Evolutionary conservation across 2,329 filamentous ascomycete species (phyloP).

Genomic region (Cytospora piceae): DNA sequence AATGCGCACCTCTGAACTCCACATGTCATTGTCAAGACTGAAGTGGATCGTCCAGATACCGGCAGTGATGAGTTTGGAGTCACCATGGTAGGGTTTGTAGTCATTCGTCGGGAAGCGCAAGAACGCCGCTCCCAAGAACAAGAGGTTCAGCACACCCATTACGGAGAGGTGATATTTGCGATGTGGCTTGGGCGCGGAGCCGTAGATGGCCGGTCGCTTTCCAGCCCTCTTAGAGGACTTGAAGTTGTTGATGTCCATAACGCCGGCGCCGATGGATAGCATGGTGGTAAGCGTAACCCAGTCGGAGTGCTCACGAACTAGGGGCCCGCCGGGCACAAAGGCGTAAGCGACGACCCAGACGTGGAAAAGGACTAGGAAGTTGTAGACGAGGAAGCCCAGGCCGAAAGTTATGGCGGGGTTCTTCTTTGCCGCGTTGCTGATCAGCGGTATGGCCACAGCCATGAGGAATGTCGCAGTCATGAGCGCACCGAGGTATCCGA

Average conservation of each 20-base stretch:
- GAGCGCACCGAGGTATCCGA: constrained; percentile 84
- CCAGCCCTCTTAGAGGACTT: constrained; percentile 48
- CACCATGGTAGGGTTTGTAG: constrained; percentile 85
- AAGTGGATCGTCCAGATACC: constrained; percentile 99
- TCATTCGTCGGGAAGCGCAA: constrained; percentile 91
- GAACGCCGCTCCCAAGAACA: constrained; percentile 81
- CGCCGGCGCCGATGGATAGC: constrained; percentile 79
- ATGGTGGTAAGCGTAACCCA: constrained; percentile 92
- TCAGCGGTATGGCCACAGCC: constrained; percentile 75
- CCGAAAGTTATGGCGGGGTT: constrained; percentile 82
- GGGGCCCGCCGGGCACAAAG: constrained; percentile 91
- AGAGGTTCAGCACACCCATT: constrained; percentile 75
- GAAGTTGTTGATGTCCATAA: constrained; percentile 69
- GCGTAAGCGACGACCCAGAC: constrained; percentile 99
- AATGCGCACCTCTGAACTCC: constrained; percentile 94
- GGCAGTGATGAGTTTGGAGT: constrained; percentile 86
- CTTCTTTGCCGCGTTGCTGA: constrained; percentile 76
- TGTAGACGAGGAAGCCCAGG: constrained; percentile 87
- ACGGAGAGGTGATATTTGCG: constrained; percentile 59
- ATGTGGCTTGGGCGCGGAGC: constrained; percentile 41
- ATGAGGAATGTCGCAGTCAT: constrained; percentile 77
- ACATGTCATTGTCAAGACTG: constrained; percentile 97
- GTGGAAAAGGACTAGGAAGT: constrained; percentile 93
- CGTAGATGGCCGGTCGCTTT: constrained; percentile 37
- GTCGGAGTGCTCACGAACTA: constrained; percentile 92